Base-by-base conservation (phyloP, 345 rosid species). In the Capsella bursapastoris region DNA sequence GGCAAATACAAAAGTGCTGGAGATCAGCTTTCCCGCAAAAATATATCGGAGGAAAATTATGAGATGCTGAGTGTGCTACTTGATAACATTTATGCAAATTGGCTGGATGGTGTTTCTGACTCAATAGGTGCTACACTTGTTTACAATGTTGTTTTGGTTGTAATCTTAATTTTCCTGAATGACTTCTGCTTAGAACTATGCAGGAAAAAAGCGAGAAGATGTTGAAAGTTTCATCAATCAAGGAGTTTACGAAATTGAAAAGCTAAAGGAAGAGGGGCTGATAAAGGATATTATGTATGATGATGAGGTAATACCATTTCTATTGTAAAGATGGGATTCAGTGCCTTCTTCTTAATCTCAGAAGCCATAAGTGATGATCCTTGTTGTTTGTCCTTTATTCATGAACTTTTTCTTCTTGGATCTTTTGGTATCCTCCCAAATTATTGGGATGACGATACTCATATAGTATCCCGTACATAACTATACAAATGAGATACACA, bases 1-100 rank as follows among this genome's bases (percentile, higher is more conserved):
- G 98, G 98, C 43, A 94, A 94, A 80, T 94, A 90, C 78, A 94
- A 91, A 83, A 91, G 97, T 84, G 93, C 93, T 29, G 98, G 98
- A 63, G 98, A 94, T 77, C 98, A 90, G 77, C 91, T 94, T 66
- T 64, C 82, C 1, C 90, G 96, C 13, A 94, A 86, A 77, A 83
- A 74, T 62, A 88, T 94, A 88, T 91, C 98, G 1, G 86, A 91
- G 82, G 98, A 91, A 79, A 94, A 94, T 70, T 83, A 91, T 64
- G 96, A 94, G 89, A 94, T 91, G 98, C 84, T 94, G 78, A 91
- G 94, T 32, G 82, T 89, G 15, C 77, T 94, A 64, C 96, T 94
- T 63, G 97, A 94, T 82, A 90, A 85, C 81, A 89, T 94, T n/a
- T 94, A 94, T 53, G 92, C 85, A 60, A 88, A 87, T 82, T 91